phyloP scores from a whole-genome alignment of 2,329 filamentous ascomycete species.

The Tolypocladium sp. region DNA sequence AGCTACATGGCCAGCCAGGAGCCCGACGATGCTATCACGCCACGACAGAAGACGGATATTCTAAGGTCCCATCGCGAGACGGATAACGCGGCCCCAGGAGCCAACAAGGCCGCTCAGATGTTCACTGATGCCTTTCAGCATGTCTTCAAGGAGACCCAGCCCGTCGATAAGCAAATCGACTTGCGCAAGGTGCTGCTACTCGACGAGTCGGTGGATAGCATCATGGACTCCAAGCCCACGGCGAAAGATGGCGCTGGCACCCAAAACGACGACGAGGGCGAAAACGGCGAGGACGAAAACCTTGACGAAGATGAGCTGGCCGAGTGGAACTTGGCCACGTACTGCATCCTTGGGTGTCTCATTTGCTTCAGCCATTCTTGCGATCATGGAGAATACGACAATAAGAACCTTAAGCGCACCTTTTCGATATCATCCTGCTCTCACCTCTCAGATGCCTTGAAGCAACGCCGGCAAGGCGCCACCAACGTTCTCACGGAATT shows the following conservation, averaged over 20 bases:
- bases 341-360: conserved; percentile 46
- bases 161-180: conserved; percentile 29
- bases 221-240: conserved; percentile 43
- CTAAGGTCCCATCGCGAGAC: conserved; percentile 37
- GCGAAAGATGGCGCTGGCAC: conserved; percentile 32
- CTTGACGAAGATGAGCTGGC: conserved; percentile 28
- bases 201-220: conserved; percentile 44
- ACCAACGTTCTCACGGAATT: conserved; percentile 2
- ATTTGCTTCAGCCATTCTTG: conserved; percentile 52
- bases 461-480: conserved; percentile 12
- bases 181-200: conserved; percentile 43
- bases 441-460: conserved; percentile 22
- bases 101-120: conserved; percentile 33
- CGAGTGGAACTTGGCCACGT: conserved; percentile 42
- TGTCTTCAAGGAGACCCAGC: conserved; percentile 34
- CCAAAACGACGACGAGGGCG: conserved; percentile 24
- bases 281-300: conserved; percentile 21
- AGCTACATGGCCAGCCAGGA: conserved; percentile 42
- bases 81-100: conserved; percentile 27
- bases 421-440: conserved; percentile 34
- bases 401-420: conserved; percentile 40
- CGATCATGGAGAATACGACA: conserved; percentile 51
- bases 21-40: conserved; percentile 38
- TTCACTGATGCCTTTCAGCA: conserved; percentile 49
- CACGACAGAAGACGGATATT: conserved; percentile 44